Percentiles rank a stretch among this genome's conserved stretches.
These are phyloP conservation scores for Lentinula boryana DNA, from an alignment of 768 basidiomycete genomes.

Conservation along the genomic window DNA sequence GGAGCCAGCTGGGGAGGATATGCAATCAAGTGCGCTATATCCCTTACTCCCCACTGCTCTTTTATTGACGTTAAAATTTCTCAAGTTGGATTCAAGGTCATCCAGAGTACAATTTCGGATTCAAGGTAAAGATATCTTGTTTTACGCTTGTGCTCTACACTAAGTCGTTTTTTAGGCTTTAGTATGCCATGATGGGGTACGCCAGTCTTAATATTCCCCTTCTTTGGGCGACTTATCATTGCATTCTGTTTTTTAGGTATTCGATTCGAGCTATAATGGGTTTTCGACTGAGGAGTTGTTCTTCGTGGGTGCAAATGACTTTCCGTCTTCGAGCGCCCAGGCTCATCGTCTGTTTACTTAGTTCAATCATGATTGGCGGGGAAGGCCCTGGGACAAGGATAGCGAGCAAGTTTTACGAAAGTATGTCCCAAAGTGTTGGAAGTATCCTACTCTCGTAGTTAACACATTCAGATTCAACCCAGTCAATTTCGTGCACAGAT, in stretches of 20 bases:
- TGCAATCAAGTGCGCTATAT: conserved; percentile 65
- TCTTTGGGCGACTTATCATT: neutral
- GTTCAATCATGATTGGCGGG: conserved; percentile 88
- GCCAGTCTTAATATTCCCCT: neutral
- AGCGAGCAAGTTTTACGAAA: conserved; percentile 49
- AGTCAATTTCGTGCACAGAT: conserved; percentile 73
- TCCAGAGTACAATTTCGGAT: conserved; percentile 79
- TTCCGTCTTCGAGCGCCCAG: neutral
- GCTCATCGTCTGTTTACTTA: conserved; percentile 18
- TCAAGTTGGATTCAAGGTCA: conserved; percentile 92
- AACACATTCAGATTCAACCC: conserved; percentile 58
- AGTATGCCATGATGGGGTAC: conserved; percentile 87
- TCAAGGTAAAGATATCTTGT: conserved; percentile 47
- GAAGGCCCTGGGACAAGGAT: conserved; percentile 67
- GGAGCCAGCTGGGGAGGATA: conserved; percentile 87
- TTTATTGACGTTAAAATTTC: neutral
- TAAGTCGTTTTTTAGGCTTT: conserved; percentile 42
- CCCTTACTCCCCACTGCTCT: conserved; percentile 4
- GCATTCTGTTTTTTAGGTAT: conserved; percentile 38
- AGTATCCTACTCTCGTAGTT: neutral
- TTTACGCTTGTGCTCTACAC: neutral
- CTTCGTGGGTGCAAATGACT: conserved; percentile 52
- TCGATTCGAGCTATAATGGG: conserved; percentile 75
- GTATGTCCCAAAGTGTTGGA: conserved; percentile 22
- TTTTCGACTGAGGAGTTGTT: conserved; percentile 89